phyloP scores from a whole-genome alignment of 2,329 filamentous ascomycete genomes.

The Fusarium coffeatum region DNA sequence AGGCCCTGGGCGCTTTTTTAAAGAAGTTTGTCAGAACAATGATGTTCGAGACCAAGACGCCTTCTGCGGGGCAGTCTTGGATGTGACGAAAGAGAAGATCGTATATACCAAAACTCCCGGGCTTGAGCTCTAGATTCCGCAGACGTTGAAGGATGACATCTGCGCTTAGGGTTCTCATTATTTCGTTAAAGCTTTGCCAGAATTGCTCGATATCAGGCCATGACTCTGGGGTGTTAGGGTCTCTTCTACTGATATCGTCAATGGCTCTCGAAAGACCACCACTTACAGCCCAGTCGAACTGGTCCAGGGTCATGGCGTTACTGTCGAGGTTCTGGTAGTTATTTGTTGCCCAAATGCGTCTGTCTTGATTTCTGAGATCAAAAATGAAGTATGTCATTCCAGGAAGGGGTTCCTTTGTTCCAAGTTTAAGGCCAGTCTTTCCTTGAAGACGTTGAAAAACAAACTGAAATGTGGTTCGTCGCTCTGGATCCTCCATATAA shows the following conservation, averaged over 20 bases:
- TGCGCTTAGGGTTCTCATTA: slow-evolving; percentile 79
- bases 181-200: slow-evolving; percentile 81
- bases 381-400: slow-evolving; percentile 90
- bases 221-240: slow-evolving; percentile 52
- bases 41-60: slow-evolving; percentile 75
- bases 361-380: slow-evolving; percentile 67
- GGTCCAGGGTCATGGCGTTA: slow-evolving; percentile 70
- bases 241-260: slow-evolving; percentile 66
- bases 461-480: slow-evolving; percentile 75
- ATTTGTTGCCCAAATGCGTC: slow-evolving; percentile 53
- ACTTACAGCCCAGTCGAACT: slow-evolving; percentile 90
- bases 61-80: slow-evolving; percentile 60
- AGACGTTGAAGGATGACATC: slow-evolving; percentile 82
- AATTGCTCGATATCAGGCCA: slow-evolving; percentile 71
- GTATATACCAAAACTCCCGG: slow-evolving; percentile 70
- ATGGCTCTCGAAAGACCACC: slow-evolving; percentile 77
- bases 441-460: slow-evolving; percentile 81
- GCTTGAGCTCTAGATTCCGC: slow-evolving; percentile 79
- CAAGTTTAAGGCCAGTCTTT: slow-evolving; percentile 81
- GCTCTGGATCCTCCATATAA: slow-evolving; percentile 71
- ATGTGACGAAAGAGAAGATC: slow-evolving; percentile 69
- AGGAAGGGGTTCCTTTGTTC: slow-evolving; percentile 77
- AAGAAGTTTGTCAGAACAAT: slow-evolving; percentile 77
- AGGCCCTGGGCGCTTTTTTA: slow-evolving; percentile 79
- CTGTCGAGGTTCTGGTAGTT: slow-evolving; percentile 64